These are phyloP conservation scores for Pyrenochaeta sp. DNA, from an alignment of 2,329 filamentous ascomycete genomes.

Conservation along the genomic window DNA sequence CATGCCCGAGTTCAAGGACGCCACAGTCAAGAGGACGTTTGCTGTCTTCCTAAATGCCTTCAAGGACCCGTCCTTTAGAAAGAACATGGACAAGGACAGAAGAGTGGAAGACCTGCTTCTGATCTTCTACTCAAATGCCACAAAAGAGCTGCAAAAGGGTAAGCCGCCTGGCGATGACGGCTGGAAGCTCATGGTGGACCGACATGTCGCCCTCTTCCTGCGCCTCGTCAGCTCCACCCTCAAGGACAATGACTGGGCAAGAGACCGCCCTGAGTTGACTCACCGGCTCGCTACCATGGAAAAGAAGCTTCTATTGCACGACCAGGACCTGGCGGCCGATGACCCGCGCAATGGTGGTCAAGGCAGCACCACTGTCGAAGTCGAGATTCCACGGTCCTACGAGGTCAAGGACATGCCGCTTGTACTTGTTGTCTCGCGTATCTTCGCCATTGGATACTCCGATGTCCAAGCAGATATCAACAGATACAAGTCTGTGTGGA, in stretches of 20 bases:
- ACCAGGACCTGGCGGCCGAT: slow-evolving; percentile 81
- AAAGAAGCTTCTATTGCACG: slow-evolving; percentile 91
- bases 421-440: slow-evolving; percentile 83
- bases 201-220: slow-evolving; percentile 94
- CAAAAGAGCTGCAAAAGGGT: slow-evolving; percentile 84
- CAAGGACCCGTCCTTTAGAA: slow-evolving; percentile 86
- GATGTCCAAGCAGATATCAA: slow-evolving; percentile 90
- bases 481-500: slow-evolving; percentile 82
- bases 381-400: slow-evolving; percentile 82
- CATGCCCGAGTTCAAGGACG: slow-evolving; percentile 87
- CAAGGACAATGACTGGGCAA: slow-evolving; percentile 83
- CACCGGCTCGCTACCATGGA: slow-evolving; percentile 82
- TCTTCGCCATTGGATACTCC: slow-evolving; percentile 81
- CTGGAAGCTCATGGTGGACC: slow-evolving; percentile 91
- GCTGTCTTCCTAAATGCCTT: slow-evolving; percentile 93
- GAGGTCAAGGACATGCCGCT: slow-evolving; percentile 97
- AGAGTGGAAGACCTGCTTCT: slow-evolving; percentile 91
- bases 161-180: slow-evolving; percentile 80
- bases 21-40: slow-evolving; percentile 91
- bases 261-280: slow-evolving; percentile 85
- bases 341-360: slow-evolving; percentile 64
- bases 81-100: slow-evolving; percentile 91
- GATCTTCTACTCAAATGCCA: slow-evolving; percentile 95
- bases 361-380: slow-evolving; percentile 76
- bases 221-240: slow-evolving; percentile 82